Evolutionary conservation across 1,284 basidiomycete genomes (phyloP).

Genomic region (Cryptococcus sp.): DNA sequence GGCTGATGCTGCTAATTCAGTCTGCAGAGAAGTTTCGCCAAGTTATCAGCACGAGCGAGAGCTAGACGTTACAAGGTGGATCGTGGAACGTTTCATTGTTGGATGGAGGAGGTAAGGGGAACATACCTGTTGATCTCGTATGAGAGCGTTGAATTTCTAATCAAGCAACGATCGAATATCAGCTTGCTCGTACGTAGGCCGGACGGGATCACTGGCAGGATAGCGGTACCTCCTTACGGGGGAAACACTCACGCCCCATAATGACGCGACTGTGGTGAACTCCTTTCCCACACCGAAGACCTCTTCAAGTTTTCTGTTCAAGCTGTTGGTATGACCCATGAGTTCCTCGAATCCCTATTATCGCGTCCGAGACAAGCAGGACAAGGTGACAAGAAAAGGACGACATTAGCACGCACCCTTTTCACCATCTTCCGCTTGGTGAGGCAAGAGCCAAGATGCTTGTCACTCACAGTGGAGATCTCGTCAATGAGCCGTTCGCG

Average conservation of each 20-base stretch:
- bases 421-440: background rate
- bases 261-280: conserved; percentile 81
- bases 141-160: conserved; percentile 45
- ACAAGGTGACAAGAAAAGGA: background rate
- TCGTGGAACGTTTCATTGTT: background rate
- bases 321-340: conserved; percentile 78
- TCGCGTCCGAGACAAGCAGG: background rate
- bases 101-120: background rate
- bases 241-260: conserved; percentile 64
- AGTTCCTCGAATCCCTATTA: conserved; percentile 84
- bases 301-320: conserved; percentile 91
- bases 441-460: background rate
- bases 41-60: background rate
- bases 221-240: background rate
- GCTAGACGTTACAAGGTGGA: too few relatives aligned
- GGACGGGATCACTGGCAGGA: background rate
- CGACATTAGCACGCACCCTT: background rate
- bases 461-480: conserved; percentile 45
- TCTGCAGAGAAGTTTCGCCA: conserved; percentile 13
- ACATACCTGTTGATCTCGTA: conserved; percentile 45
- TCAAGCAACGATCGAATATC: background rate
- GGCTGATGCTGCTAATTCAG: conserved; percentile 27
- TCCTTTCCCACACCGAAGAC: conserved; percentile 88
- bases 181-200: background rate
- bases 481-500: conserved; percentile 48